phyloP scores from a whole-genome alignment of 257 asterid genomes.

The Capsicum baccatum region DNA sequence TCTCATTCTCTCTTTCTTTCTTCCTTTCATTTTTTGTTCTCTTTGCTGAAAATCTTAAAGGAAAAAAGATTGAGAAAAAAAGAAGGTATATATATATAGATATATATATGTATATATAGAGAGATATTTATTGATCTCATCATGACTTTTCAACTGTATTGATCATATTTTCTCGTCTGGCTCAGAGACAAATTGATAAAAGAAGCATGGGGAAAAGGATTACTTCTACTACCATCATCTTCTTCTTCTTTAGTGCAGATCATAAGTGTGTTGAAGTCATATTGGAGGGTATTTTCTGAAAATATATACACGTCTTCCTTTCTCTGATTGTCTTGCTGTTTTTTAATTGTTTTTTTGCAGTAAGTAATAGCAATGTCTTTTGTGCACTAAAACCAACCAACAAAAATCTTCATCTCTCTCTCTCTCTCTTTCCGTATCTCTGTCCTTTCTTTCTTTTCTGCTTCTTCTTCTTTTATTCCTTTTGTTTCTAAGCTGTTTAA shows the following conservation, averaged over 20 bases:
- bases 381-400: conserved; percentile 21
- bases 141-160: background rate
- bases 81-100: background rate
- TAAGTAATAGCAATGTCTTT: background rate
- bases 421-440: conserved; percentile 8
- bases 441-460: background rate
- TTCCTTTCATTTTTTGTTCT: background rate
- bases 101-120: too few species aligned
- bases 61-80: background rate
- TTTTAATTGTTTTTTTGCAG: conserved; percentile 4
- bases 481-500: conserved; percentile 34
- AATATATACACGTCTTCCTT: background rate
- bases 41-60: background rate
- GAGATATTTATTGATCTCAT: background rate
- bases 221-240: background rate
- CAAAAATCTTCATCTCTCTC: background rate
- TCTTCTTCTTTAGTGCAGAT: conserved; percentile 5
- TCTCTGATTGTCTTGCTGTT: background rate
- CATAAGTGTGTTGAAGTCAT: conserved; percentile 5
- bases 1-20: conserved; percentile 4
- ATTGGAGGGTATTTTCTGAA: background rate
- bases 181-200: background rate
- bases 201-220: conserved; percentile 27
- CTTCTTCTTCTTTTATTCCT: conserved; percentile 20
- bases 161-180: background rate